These are phyloP conservation scores for Penicillium italicum DNA, from an alignment of 2,329 filamentous ascomycete genomes.

Conservation along the genomic window DNA sequence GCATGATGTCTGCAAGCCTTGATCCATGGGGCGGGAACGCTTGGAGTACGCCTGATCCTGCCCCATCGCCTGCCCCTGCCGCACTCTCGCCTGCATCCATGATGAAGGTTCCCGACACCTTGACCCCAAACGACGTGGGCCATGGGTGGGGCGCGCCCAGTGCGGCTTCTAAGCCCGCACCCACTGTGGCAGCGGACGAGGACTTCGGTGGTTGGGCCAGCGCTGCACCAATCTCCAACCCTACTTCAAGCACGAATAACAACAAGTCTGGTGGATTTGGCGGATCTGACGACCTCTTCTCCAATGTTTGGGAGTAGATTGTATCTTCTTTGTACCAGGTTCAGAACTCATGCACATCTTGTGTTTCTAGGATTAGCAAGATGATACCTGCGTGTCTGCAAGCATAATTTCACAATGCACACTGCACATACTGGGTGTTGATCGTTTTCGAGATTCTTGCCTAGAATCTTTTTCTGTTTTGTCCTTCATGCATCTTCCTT, in stretches of 20 bases:
- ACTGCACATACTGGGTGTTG: conserved; percentile 16
- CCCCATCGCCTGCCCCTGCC: conserved; percentile 43
- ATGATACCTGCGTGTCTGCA: conserved; percentile 11
- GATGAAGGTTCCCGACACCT: conserved; percentile 45
- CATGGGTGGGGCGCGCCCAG: conserved; percentile 59
- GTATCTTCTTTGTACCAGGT: conserved; percentile 22
- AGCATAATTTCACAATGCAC: not conserved
- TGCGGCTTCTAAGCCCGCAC: conserved; percentile 39
- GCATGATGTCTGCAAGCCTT: conserved; percentile 41
- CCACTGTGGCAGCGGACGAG: conserved; percentile 80
- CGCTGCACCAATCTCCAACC: conserved; percentile 54
- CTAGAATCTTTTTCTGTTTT: not conserved
- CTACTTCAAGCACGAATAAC: conserved; percentile 40
- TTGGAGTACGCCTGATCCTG: conserved; percentile 67
- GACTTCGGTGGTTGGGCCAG: conserved; percentile 96
- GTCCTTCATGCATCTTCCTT: not conserved
- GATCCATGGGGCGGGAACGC: conserved; percentile 87
- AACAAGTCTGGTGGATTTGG: conserved; percentile 62
- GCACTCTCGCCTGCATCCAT: conserved; percentile 32
- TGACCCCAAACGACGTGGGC: conserved; percentile 59
- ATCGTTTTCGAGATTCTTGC: not conserved
- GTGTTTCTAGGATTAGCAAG: conserved; percentile 9
- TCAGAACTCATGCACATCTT: not conserved
- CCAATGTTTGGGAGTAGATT: conserved; percentile 83
- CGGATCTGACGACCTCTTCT: conserved; percentile 77